Percentiles rank a stretch among this genome's conserved stretches.
These are phyloP conservation scores for Jasminum sambac DNA, from an alignment of 257 asterid genomes.

Conservation along the genomic window DNA sequence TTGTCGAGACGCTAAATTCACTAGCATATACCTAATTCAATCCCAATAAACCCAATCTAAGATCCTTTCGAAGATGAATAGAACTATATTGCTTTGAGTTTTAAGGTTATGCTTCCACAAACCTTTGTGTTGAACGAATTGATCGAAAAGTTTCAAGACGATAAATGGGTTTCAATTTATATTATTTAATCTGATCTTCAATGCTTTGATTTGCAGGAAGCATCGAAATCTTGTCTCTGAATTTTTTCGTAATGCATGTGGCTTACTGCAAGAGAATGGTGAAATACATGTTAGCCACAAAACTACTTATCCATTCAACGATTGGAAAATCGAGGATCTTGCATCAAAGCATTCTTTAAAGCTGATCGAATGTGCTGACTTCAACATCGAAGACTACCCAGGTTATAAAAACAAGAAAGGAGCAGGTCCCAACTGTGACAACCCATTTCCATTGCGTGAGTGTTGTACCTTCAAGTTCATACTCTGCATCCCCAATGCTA, in stretches of 20 bases:
- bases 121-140: too few species aligned
- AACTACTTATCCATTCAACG: conserved; percentile 34
- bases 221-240: conserved; percentile 51
- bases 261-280: conserved; percentile 40
- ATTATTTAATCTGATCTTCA: too few species aligned
- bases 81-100: neutral
- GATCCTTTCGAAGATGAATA: too few species aligned
- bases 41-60: too few species aligned
- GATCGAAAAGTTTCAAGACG: too few species aligned
- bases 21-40: too few species aligned
- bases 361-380: conserved; percentile 29
- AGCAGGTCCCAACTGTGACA: conserved; percentile 44
- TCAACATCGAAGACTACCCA: conserved; percentile 49
- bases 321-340: conserved; percentile 48
- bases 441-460: conserved; percentile 43
- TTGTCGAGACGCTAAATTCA: too few species aligned
- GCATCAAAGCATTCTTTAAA: conserved; percentile 32
- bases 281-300: conserved; percentile 63
- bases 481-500: conserved; percentile 13
- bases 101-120: neutral
- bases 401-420: conserved; percentile 62
- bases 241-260: conserved; percentile 45
- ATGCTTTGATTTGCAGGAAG: conserved; percentile 39
- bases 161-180: too few species aligned
- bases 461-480: conserved; percentile 51